Evolutionary conservation across 1,284 basidiomycete species (phyloP), one percentile per base, ranked within the genome.

Genomic region (Vanrija pseudolonga): DNA sequence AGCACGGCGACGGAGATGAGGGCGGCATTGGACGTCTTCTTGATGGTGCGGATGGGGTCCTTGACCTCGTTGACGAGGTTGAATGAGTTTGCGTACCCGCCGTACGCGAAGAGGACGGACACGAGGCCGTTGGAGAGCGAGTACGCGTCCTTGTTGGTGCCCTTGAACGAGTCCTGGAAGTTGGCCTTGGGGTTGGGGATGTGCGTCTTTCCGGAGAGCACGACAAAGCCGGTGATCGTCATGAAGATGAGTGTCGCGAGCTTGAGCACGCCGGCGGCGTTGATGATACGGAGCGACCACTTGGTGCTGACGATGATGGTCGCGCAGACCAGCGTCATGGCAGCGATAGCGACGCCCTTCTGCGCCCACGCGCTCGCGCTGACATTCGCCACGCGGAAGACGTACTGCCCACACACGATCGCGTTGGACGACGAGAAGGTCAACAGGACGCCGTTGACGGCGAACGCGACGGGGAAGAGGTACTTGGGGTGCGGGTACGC

Each of bases 141-240:
- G 62, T 81, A 81, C 1, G 73, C 77, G 46, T 77, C 68, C 8
- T 58, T 71, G 7, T 60, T 68, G 4, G 80, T 79, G 18, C 80
- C 82, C 7, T 63, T 65, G 62, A 83, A 84, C 1, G 79, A 63
- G 58, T 82, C 71, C 36, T 68, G 67, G 68, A 84, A 83, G 67
- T 83, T 82, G 48, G 71, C 77, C 43, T 66, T 71, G 1, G 81
- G 80, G 53, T 83, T 75, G 43, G 72, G 45, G 23, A 83, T 73
- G n/a, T 66, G 68, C 36, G 77, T 64, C 11, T 41, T 18, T 6
- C 82, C 82, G 20, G 77, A 72, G 14, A 84, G 74, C 26, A 81
- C 81, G 23, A 79, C 79, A 20, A 80, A 65, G 14, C 81, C 81
- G 22, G 80, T 78, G 44, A 80, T 66, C 19, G 77, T 73, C 44